Evolutionary conservation across 1,284 basidiomycete genomes (phyloP), one percentile per base, ranked within the genome.

Genomic region (Macrocystidia cucumis): DNA sequence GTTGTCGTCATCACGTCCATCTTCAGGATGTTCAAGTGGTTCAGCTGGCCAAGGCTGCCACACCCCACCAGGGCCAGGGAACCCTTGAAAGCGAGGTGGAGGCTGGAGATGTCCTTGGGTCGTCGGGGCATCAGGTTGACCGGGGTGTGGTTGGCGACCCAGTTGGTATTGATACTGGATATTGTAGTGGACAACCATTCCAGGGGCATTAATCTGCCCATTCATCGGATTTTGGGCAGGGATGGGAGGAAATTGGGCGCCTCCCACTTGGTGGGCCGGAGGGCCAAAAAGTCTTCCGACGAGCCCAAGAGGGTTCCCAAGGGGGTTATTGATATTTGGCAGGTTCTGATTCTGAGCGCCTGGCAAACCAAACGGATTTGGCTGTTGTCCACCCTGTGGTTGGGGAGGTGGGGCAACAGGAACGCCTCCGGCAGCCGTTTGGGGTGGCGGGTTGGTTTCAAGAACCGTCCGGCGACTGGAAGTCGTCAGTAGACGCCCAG

Each of bases 381-480:
- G 38, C 11, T 29, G 27, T 26, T 34, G 45, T 25, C 44, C 44
- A 16, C 41, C 40, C 19, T 32, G 48, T 16, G 14, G 41, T 53
- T 5, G 47, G 50, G 9, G 46, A 11, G 29, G 40, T 8, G 48
- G 50, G 28, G 63, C 62, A n/a, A n/a, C n/a, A 25, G 54, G 37
- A 29, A 26, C 56, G 13, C 47, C 62, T 40, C 55, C 54, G 39
- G 52, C 39, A 33, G 39, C 33, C 20, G 55, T 32, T 52, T 58
- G 39, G 46, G 54, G 48, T 49, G 62, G 51, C 25, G 59, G 43
- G 42, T 48, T 55, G 26, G 63, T 62, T 39, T 89, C 84, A 14
- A 96, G 65, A 1, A 96, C 92, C 35, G 85, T 88, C 40, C 89
- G 79, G 29, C 92, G 86, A 55, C 89, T 91, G 39, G 43, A 37